phyloP scores from a whole-genome alignment of 352 stramenopile genomes.

The Phytophthora fragariaefolia region DNA sequence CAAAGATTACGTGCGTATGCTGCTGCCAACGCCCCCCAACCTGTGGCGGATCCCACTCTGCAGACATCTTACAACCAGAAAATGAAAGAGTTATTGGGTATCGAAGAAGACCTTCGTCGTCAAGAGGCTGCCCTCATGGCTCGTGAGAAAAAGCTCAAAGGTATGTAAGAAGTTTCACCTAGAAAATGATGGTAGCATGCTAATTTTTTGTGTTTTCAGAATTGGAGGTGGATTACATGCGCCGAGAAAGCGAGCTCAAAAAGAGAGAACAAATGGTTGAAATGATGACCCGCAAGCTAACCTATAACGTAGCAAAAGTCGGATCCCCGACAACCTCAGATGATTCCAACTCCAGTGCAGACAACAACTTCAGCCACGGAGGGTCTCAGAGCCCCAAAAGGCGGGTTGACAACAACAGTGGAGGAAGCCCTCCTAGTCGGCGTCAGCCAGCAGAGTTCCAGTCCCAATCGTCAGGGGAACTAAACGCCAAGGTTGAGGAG shows the following conservation, averaged over 20 bases:
- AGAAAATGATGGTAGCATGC: background rate
- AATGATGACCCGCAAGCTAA: conserved; percentile 79
- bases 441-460: conserved; percentile 46
- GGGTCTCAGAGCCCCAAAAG: conserved; percentile 38
- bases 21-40: conserved; percentile 49
- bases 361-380: conserved; percentile 74
- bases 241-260: conserved; percentile 82
- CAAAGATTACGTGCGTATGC: conserved; percentile 84
- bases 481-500: conserved; percentile 48
- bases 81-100: conserved; percentile 88
- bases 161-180: conserved; percentile 32
- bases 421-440: conserved; percentile 49
- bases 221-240: conserved; percentile 78
- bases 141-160: conserved; percentile 87
- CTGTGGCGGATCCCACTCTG: conserved; percentile 66
- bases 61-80: conserved; percentile 87
- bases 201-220: conserved; percentile 42
- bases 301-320: conserved; percentile 66
- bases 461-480: conserved; percentile 48
- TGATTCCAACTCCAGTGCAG: conserved; percentile 76
- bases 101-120: conserved; percentile 86
- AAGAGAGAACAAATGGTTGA: conserved; percentile 89
- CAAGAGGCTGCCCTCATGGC: conserved; percentile 86
- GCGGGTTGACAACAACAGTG: conserved; percentile 47
- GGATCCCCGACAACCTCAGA: conserved; percentile 78